A percentile compares a stretch with the other conserved stretches of the same genome.
Evolutionary conservation across 139 green algal species (phyloP).

Genomic region (Chlamydomonas asymmetrica): DNA sequence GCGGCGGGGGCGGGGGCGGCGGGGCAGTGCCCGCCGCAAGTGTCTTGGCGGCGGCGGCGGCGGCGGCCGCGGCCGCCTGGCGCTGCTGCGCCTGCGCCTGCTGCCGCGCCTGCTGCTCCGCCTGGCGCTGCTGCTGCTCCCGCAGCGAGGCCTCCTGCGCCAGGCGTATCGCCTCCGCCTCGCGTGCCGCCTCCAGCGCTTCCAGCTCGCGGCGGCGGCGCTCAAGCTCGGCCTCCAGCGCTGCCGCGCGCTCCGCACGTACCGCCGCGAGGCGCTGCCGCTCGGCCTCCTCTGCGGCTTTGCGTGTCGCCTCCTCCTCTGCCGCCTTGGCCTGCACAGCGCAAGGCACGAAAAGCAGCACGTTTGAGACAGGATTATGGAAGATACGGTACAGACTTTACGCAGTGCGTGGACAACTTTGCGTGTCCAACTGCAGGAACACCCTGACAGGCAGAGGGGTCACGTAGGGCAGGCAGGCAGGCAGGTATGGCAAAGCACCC

Average conservation of each 20-base stretch:
- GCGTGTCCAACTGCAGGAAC: not conserved
- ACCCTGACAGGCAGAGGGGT: too few relatives aligned
- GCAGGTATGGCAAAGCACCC: too few relatives aligned
- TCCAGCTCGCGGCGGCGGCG: slow-evolving; percentile 61
- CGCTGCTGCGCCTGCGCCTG: slow-evolving; percentile 22
- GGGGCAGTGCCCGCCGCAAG: slow-evolving; percentile 14
- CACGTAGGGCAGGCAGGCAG: too few relatives aligned
- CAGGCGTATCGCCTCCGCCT: slow-evolving; percentile 58
- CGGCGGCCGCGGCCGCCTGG: not conserved
- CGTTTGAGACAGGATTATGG: not conserved
- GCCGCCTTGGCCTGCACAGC: slow-evolving; percentile 20
- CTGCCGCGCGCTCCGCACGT: slow-evolving; percentile 36
- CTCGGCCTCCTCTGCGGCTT: slow-evolving; percentile 54
- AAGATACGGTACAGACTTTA: not conserved
- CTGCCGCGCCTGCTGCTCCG: not conserved
- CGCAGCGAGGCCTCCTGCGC: slow-evolving; percentile 54
- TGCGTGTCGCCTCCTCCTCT: slow-evolving; percentile 52
- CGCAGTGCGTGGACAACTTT: not conserved
- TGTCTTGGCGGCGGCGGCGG: not conserved
- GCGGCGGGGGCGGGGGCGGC: slow-evolving; percentile 2
- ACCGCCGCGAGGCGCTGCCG: slow-evolving; percentile 55
- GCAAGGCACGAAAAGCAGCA: not conserved
- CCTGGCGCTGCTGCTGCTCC: slow-evolving; percentile 27
- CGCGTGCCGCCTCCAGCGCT: slow-evolving; percentile 43
- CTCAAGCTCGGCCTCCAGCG: slow-evolving; percentile 69